Base-by-base conservation (phyloP, 2,329 filamentous ascomycete species). In the Chaetoscypha palmicola region DNA sequence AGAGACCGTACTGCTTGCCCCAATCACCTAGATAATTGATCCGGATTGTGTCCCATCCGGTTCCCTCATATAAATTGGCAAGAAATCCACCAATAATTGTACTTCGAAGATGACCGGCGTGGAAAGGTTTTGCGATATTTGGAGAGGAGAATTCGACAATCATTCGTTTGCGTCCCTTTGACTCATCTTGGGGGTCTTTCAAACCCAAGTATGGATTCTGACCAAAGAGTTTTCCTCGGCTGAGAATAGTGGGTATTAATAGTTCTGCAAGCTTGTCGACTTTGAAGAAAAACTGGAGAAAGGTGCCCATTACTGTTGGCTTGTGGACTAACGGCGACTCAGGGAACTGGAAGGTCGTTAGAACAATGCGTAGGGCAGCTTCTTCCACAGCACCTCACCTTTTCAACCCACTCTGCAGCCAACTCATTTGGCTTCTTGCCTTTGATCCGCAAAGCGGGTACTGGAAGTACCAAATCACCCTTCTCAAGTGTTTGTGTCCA, bases 71-170 rank as follows among this genome's bases (percentile, higher is more conserved):
- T 2, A 87, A 61, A 56, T 86, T 86, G 17, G 79, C 70, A 16
- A 88, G 65, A 62, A 85, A 86, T 22, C 80, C 81, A 33, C 84
- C 83, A 45, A 88, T 83, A 51, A 89, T 86, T 39, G 84, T 89
- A 58, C 81, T 86, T 56, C 83, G 73, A 54, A 89, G 68, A 66
- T 90, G 83, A 4, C 80, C 81, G 17, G 81, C 81, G 58, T 86
- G 80, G 65, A 89, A 88, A 17, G 82, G 86, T 66, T 91, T 91
- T 35, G 86, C 86, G 47, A 92, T 89, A 62, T 92, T 92, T 39
- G 87, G 86, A 5, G 83, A 89, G 5, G 83, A 88, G 65, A 91
- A 92, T 59, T 92, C 86, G 56, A 92, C 76, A 40, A 92, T 76
- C 34, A 82, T 72, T 57, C 63, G 67, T 57, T 69, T 71, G 48